phyloP scores from a whole-genome alignment of 163 green algal species.

The Chlorella variabilis region DNA sequence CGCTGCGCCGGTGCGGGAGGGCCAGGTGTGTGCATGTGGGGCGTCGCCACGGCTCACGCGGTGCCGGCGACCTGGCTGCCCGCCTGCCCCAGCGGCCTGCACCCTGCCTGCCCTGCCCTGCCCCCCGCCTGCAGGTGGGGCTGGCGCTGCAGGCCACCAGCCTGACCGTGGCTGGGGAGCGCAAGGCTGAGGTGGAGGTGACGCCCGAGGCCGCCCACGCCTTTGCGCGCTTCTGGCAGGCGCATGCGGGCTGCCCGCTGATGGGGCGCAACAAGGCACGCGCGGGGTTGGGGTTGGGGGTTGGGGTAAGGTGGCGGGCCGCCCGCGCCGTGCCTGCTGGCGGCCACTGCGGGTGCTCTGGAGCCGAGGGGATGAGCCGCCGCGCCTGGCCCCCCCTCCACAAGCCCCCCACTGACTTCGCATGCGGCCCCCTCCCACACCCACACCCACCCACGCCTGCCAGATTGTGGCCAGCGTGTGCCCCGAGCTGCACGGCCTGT shows the following conservation, averaged over 20 bases:
- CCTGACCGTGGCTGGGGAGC: slow-evolving; percentile 37
- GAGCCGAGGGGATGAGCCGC: neutral
- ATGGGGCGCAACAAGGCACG: slow-evolving; percentile 58
- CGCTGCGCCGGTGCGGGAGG: no score
- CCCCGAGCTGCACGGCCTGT: slow-evolving; percentile 72
- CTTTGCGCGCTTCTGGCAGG: slow-evolving; percentile 55
- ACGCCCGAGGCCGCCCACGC: slow-evolving; percentile 3
- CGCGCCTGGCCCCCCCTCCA: neutral
- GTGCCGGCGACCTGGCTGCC: neutral
- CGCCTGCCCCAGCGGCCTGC: neutral
- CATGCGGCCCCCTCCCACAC: neutral
- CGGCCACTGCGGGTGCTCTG: neutral
- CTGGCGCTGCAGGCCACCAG: slow-evolving; percentile 75
- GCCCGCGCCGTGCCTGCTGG: no score
- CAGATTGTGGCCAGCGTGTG: slow-evolving; percentile 80
- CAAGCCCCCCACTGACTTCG: no score
- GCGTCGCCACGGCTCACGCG: no score
- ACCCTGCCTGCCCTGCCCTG: neutral
- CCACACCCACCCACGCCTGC: no score
- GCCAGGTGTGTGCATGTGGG: no score
- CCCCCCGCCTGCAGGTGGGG: slow-evolving; percentile 45
- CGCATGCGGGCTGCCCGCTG: slow-evolving; percentile 51
- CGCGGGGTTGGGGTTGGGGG: no score
- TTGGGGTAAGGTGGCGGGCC: no score
- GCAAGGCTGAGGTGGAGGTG: slow-evolving; percentile 40